Base-by-base conservation (phyloP, 139 green algal species). In the Micromonas pusilla region DNA sequence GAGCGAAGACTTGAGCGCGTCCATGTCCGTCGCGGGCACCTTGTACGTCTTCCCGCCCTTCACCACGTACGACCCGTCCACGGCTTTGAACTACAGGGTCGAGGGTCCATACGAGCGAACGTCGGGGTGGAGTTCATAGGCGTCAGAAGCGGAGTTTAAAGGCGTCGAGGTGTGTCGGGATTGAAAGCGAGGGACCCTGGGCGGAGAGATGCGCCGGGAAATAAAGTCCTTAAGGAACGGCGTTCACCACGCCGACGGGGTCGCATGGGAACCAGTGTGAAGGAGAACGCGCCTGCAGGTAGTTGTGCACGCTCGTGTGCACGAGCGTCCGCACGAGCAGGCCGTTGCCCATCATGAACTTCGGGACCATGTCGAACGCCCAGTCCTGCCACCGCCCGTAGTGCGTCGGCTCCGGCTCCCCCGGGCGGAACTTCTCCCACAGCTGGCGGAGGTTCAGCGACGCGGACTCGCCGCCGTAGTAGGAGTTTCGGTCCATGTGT, bases 31-130 rank as follows among this genome's bases (percentile, higher is more conserved):
- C 20, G 91, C 91, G 5, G 94, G 94, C 65, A 97, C 84, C 71
- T 91, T 88, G 39, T 86, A 78, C 20, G 87, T 68, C 83, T 88
- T 91, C 66, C 90, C 89, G 68, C 85, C 88, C 83, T 97, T 94
- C 60, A 96, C 79, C 76, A 99, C 96, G 79, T 89, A 99, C 73
- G 80, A 91, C 34, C 96, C 96, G 68, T 99, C 96, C 53, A 97
- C 92, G 1, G 92, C 92, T 79, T 98, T 99, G 88, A 99, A 99
- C 81, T 97, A n/a, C n/a, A n/a, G n/a, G n/a, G n/a, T n/a, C n/a
- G n/a, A n/a, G n/a, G n/a, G n/a, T n/a, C n/a, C n/a, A n/a, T n/a
- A n/a, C n/a, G n/a, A n/a, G n/a, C n/a, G n/a, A n/a, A n/a, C n/a
- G n/a, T n/a, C n/a, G n/a, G n/a, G n/a, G n/a, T n/a, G n/a, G n/a